A percentile compares a stretch with the other conserved stretches of the same genome.
These are phyloP conservation scores for Lophiotrema nucula DNA, from an alignment of 495 filamentous ascomycete species.

Conservation along the genomic window DNA sequence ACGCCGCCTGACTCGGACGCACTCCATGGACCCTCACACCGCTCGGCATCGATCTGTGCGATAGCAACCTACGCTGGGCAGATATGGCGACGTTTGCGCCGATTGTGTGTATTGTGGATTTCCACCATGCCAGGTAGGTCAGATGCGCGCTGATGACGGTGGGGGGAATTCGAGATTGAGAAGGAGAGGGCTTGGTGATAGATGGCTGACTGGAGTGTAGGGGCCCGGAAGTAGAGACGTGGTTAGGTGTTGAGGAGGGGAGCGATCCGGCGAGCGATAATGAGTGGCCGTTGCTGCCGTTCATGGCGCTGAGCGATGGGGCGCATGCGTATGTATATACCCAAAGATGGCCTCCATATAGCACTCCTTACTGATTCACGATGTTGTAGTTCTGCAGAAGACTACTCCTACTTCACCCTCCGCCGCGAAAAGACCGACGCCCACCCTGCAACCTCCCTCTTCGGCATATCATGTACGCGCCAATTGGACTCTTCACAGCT, in stretches of 20 bases:
- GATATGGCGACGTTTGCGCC: constrained; percentile 44
- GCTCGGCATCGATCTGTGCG: too few species aligned
- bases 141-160: not conserved
- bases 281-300: constrained; percentile 90
- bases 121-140: constrained; percentile 84
- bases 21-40: not conserved
- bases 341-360: too few species aligned
- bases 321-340: constrained; percentile 74
- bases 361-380: too few species aligned
- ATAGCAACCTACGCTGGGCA: too few species aligned
- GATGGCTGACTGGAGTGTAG: constrained; percentile 43
- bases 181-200: not conserved
- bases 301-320: constrained; percentile 97
- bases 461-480: constrained; percentile 92
- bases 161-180: not conserved
- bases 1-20: not conserved
- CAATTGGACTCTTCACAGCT: constrained; percentile 81
- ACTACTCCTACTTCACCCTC: constrained; percentile 98
- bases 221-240: constrained; percentile 90
- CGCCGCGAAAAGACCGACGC: constrained; percentile 60
- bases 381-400: constrained; percentile 68
- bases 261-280: constrained; percentile 78
- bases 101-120: constrained; percentile 88
- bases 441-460: constrained; percentile 74
- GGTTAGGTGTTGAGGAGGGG: constrained; percentile 78